Evolutionary conservation across 2,329 filamentous ascomycete species (phyloP), one percentile per base, ranked within the genome.

Genomic region (Myotisia sp.): DNA sequence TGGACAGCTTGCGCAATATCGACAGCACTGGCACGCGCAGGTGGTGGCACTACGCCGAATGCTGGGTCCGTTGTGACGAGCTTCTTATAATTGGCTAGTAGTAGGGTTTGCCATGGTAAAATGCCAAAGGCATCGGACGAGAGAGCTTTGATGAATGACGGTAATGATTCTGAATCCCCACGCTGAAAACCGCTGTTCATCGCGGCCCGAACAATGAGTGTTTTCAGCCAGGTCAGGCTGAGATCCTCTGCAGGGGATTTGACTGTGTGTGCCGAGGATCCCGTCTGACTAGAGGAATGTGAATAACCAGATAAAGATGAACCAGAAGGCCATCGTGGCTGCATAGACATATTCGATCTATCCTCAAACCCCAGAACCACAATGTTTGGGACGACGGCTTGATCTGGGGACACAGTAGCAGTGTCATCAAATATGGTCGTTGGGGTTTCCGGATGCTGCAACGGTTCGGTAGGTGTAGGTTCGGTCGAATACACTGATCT

Each of bases 351-450:
- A 30, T 29, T 36, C 41, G 79, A 69, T 5, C 64, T 68, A 21
- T 65, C 68, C 29, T 71, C 70, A 3, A 83, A 79, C 2, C 84
- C 84, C 0, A 93, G 69, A 0, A 94, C 77, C 33, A 93, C 68
- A 45, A 94, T 93, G 49, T 93, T 92, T 4, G 84, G 86, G 36
- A 85, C 71, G 24, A 75, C 76, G 0, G 77, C 73, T 44, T 81
- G 81, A 37, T 87, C 82, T 0, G 80, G 79, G 0, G 85, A 92
- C 3, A 82, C 74, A 0, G 81, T 85, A 48, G 90, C 77, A 0
- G 79, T 84, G 51, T 95, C 86, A 54, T 94, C 87, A 47, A 94
- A 94, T 45, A 94, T 85, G 3, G 86, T 95, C 1, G 87, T 87
- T 0, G 86, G 86, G 0, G 86, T 95, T 59, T 95, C 87, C 1